Conservation (phyloP, 2,329 filamentous ascomycete species). For the Cercospora sp. region DNA sequence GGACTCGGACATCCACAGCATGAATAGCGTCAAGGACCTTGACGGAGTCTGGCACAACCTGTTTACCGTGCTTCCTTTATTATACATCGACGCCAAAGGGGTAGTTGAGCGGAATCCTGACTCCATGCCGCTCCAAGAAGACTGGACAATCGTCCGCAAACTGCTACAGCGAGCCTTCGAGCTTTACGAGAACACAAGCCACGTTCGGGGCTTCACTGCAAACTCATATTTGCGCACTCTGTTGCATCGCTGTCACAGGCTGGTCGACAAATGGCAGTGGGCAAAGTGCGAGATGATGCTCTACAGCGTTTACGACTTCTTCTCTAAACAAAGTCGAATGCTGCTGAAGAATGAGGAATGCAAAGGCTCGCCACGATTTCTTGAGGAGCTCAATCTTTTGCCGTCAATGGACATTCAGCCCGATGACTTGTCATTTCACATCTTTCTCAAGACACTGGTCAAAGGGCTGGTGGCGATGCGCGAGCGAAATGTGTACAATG, state of each 20-base stretch:
- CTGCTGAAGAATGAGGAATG: slow-evolving; percentile 55
- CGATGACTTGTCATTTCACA: slow-evolving; percentile 58
- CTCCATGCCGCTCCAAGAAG: slow-evolving; percentile 43
- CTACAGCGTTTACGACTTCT: slow-evolving; percentile 60
- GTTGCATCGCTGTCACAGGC: slow-evolving; percentile 54
- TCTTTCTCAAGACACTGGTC: slow-evolving; percentile 59
- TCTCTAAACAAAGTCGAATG: slow-evolving; percentile 54
- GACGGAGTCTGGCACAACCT: slow-evolving; percentile 47
- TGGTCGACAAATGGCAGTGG: slow-evolving; percentile 60
- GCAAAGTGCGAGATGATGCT: slow-evolving; percentile 56
- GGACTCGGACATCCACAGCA: slow-evolving; percentile 26
- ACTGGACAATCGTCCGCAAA: slow-evolving; percentile 52
- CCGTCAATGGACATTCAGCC: slow-evolving; percentile 47
- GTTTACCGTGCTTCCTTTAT: slow-evolving; percentile 55
- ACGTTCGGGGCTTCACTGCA: slow-evolving; percentile 46
- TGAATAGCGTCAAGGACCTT: slow-evolving; percentile 34
- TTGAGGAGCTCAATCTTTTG: slow-evolving; percentile 51
- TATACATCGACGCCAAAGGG: slow-evolving; percentile 54
- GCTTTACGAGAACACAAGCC: slow-evolving; percentile 48
- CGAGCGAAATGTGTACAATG: slow-evolving; percentile 43
- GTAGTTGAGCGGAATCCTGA: slow-evolving; percentile 32
- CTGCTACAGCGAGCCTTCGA: slow-evolving; percentile 51
- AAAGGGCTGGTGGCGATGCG: slow-evolving; percentile 52
- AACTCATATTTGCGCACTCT: slow-evolving; percentile 57
- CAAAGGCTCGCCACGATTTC: slow-evolving; percentile 55